Conservation (phyloP, 1,284 basidiomycete genomes). For the Moesziomyces aphidis region DNA sequence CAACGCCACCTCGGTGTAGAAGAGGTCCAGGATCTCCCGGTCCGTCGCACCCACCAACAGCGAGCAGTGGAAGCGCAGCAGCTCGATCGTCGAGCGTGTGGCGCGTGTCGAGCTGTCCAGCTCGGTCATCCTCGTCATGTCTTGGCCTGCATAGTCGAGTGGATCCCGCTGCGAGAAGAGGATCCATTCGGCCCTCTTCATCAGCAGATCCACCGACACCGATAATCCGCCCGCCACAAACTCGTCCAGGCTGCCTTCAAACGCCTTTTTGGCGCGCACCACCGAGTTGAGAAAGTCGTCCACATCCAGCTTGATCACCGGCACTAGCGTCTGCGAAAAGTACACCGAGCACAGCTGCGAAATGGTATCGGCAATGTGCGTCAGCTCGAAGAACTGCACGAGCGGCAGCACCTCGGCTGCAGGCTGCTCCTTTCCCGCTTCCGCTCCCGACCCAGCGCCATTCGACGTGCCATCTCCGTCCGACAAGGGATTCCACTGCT, state of each 20-base stretch:
- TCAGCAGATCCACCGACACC: constrained; percentile 92
- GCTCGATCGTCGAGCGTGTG: constrained; percentile 85
- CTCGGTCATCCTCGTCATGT: constrained; percentile 26
- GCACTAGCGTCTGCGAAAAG: constrained; percentile 87
- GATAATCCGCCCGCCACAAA: constrained; percentile 92
- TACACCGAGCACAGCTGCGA: constrained; percentile 97
- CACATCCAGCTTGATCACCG: constrained; percentile 66
- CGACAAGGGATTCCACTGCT: constrained; percentile 44
- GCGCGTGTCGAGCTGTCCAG: constrained; percentile 80
- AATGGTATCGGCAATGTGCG: constrained; percentile 96
- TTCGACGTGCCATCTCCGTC: constrained; percentile 10
- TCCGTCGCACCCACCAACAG: constrained; percentile 91
- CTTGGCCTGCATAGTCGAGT: constrained; percentile 75
- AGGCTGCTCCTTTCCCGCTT: not conserved
- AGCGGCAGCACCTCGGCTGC: constrained; percentile 84
- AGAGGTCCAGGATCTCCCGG: constrained; percentile 95
- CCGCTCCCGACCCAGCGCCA: not conserved
- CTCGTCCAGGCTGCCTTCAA: constrained; percentile 91
- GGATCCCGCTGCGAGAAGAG: constrained; percentile 84
- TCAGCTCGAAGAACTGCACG: constrained; percentile 96
- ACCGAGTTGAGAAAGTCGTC: constrained; percentile 94
- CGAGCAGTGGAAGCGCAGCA: constrained; percentile 88
- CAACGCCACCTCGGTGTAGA: constrained; percentile 95
- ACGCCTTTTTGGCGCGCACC: constrained; percentile 94
- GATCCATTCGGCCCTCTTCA: constrained; percentile 97